phyloP scores from a whole-genome alignment of 306 rosid genomes.

The Medicago arabica region DNA sequence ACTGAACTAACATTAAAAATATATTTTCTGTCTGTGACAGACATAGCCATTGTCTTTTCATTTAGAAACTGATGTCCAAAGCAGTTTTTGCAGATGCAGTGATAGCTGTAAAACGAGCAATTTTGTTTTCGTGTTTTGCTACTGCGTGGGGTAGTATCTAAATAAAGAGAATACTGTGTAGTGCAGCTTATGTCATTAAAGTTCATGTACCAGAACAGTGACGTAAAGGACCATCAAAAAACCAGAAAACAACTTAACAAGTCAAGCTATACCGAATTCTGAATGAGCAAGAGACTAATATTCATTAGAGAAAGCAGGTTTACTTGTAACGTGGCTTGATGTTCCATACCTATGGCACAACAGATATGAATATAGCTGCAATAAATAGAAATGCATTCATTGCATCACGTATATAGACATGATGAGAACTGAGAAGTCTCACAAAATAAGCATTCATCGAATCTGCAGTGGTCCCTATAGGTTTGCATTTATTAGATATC shows the following conservation, averaged over 20 bases:
- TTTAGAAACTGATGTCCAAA: constrained; percentile 5
- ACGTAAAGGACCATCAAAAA: constrained; percentile 7
- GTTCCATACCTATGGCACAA: constrained; percentile 3
- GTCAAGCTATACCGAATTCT: background rate
- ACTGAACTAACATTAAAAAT: background rate
- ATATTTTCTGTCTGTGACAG: background rate
- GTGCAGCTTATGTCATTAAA: constrained; percentile 1
- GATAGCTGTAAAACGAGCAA: background rate
- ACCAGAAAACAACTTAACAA: background rate
- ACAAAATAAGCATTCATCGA: background rate
- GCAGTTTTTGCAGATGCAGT: constrained; percentile 2
- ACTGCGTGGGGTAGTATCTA: constrained; percentile 13
- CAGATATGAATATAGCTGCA: background rate
- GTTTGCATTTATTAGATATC: constrained; percentile 1
- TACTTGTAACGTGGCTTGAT: background rate
- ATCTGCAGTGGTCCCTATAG: background rate
- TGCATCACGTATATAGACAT: background rate
- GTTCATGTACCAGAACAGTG: constrained; percentile 23
- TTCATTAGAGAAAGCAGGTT: constrained; percentile 2
- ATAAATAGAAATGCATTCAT: constrained; percentile 24
- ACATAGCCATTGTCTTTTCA: background rate
- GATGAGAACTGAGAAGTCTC: background rate
- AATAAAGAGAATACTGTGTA: background rate
- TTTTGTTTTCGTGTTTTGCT: background rate
- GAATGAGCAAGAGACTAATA: background rate